Conservation (phyloP, 129 eudicot species). For the Cynara cardunculus region DNA sequence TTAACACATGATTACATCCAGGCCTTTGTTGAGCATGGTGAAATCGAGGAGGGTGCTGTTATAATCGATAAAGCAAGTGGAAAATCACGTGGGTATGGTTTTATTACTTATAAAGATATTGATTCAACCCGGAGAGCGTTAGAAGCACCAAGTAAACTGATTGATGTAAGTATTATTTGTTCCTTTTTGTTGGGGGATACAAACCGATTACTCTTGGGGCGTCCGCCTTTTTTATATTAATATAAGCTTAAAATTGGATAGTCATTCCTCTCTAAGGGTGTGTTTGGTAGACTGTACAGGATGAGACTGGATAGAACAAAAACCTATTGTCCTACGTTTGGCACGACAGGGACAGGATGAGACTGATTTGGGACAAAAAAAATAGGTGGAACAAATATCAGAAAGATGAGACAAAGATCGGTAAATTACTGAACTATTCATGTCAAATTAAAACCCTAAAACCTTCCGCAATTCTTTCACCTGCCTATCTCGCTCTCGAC, state of each 20-base stretch:
- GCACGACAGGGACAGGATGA: no score
- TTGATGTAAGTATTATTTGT: constrained; percentile 52
- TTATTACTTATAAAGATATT: constrained; percentile 60
- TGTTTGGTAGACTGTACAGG: no score
- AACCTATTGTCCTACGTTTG: background rate
- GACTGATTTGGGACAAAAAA: no score
- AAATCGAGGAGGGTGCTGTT: constrained; percentile 77
- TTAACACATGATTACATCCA: constrained; percentile 2
- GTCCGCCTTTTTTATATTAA: no score
- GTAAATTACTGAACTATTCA: background rate
- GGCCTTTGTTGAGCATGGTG: constrained; percentile 72
- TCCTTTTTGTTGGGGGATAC: no score
- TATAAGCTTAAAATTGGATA: no score
- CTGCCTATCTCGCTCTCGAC: no score
- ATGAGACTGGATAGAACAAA: no score
- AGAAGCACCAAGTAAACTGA: constrained; percentile 60
- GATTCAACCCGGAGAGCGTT: constrained; percentile 59
- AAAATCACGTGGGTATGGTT: constrained; percentile 81
- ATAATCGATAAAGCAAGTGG: constrained; percentile 61
- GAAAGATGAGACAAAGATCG: background rate
- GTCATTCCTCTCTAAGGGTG: no score
- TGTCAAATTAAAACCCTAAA: background rate
- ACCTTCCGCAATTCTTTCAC: background rate
- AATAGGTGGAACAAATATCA: no score
- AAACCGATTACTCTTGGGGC: no score